These are phyloP conservation scores for Delonix regia DNA, from an alignment of 306 rosid genomes.

Conservation along the genomic window DNA sequence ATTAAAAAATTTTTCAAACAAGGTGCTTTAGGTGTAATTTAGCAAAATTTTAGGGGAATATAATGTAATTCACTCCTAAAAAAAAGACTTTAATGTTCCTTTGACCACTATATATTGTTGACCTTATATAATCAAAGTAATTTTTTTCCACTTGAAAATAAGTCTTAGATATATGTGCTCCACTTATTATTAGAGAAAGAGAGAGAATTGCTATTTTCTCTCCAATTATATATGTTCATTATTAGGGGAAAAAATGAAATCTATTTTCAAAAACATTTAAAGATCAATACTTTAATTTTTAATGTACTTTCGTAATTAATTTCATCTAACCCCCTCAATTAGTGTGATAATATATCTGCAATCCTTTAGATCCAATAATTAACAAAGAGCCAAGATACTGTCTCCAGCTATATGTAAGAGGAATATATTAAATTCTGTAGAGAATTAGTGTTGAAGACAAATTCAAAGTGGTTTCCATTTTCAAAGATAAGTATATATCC, in stretches of 20 bases:
- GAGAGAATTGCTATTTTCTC: background rate
- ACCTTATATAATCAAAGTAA: background rate
- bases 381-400: too few relatives aligned
- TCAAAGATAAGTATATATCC: conserved; percentile 7
- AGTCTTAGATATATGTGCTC: background rate
- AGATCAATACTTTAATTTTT: too few relatives aligned
- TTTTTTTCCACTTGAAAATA: background rate
- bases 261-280: background rate
- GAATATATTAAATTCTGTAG: background rate
- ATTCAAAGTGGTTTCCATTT: background rate
- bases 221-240: background rate
- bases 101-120: background rate
- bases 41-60: too few relatives aligned
- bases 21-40: too few relatives aligned
- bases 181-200: background rate
- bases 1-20: background rate
- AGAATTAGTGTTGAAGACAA: background rate
- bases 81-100: background rate
- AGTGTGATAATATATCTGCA: too few relatives aligned
- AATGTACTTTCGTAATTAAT: too few relatives aligned
- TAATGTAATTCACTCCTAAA: too few relatives aligned
- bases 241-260: too few relatives aligned
- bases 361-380: too few relatives aligned
- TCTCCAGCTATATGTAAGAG: too few relatives aligned
- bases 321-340: too few relatives aligned